Evolutionary conservation across 768 basidiomycete species (phyloP).

Genomic region (Hebeloma cylindrosporum): DNA sequence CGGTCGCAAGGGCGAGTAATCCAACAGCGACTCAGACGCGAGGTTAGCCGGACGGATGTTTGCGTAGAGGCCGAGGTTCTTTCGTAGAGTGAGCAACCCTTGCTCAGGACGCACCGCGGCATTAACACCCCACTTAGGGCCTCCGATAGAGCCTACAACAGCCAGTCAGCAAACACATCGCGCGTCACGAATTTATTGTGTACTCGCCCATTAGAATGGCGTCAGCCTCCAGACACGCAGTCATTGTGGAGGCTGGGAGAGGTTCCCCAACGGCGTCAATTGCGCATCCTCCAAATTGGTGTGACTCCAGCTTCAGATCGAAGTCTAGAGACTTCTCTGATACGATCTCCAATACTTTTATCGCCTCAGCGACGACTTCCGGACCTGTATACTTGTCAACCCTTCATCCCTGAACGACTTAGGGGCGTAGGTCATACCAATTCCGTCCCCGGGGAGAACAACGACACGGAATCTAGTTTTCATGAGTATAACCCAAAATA

Average conservation of each 20-base stretch:
- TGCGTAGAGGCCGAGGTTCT: constrained; percentile 92
- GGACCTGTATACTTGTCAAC: constrained; percentile 56
- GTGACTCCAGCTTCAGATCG: constrained; percentile 69
- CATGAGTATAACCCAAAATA: constrained; percentile 1
- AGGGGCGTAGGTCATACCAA: constrained; percentile 54
- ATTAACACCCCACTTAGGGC: constrained; percentile 98
- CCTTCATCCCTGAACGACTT: constrained; percentile 1
- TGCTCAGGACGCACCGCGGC: constrained; percentile 89
- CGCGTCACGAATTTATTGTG: not conserved
- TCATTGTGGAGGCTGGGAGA: constrained; percentile 78
- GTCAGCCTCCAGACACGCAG: constrained; percentile 90
- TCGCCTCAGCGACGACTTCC: constrained; percentile 84
- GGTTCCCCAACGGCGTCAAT: constrained; percentile 89
- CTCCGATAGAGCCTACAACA: constrained; percentile 84
- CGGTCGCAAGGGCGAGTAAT: constrained; percentile 86
- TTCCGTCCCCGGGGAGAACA: constrained; percentile 95
- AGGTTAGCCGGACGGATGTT: constrained; percentile 98
- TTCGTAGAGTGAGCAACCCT: constrained; percentile 85
- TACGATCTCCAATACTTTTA: constrained; percentile 76
- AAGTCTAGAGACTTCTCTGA: constrained; percentile 61
- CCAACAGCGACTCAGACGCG: constrained; percentile 85
- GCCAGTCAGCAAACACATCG: not conserved
- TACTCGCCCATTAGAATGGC: constrained; percentile 90
- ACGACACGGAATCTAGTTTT: constrained; percentile 76
- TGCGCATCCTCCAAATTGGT: constrained; percentile 89